Evolutionary conservation across 768 basidiomycete species (phyloP), one percentile per base, ranked within the genome.

Genomic region (Antrodiella citrinella): DNA sequence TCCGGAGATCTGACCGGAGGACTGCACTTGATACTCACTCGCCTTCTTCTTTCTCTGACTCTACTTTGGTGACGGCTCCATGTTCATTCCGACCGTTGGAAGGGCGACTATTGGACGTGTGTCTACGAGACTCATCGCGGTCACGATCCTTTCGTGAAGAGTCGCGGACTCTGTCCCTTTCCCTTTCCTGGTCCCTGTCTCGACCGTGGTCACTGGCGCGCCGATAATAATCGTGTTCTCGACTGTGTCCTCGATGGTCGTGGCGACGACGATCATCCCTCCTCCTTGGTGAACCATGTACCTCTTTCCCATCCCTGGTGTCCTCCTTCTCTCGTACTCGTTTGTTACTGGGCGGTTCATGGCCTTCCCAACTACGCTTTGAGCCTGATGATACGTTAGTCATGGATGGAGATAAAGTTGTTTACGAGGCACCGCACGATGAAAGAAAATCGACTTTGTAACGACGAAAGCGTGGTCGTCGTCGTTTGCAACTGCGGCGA

Each of bases 361-460:
- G 70, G 53, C 57, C 82, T 61, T 86, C 84, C 81, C 80, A 80
- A 56, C 82, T 69, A 67, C 86, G 84, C 82, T 89, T 89, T 66
- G 76, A 73, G 75, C 86, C 86, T 88, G 86, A 76, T 74, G 82
- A 72, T 65, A 80, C 68, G 78, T 90, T 86, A 88, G 86, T 81
- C 84, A 88, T 76, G 54, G 78, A 61, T 64, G 58, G 56, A 53
- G 55, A 51, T 59, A 75, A 69, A 76, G 57, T 75, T 76, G 74
- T 74, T 83, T 84, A 84, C 82, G 73, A 76, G 72, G 77, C 77
- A 83, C 84, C 84, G 82, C 84, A 86, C 83, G 84, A 85, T 84
- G 67, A 70, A 72, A 72, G 67, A 59, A 59, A 62, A 55, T 15
- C 7, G 30, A 7, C 30, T 7, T 15, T 7, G 15, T 15, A 35